A percentile compares a stretch with the other conserved stretches of the same genome.
Evolutionary conservation across 768 basidiomycete species (phyloP).

Genomic region (Collybia nuda): DNA sequence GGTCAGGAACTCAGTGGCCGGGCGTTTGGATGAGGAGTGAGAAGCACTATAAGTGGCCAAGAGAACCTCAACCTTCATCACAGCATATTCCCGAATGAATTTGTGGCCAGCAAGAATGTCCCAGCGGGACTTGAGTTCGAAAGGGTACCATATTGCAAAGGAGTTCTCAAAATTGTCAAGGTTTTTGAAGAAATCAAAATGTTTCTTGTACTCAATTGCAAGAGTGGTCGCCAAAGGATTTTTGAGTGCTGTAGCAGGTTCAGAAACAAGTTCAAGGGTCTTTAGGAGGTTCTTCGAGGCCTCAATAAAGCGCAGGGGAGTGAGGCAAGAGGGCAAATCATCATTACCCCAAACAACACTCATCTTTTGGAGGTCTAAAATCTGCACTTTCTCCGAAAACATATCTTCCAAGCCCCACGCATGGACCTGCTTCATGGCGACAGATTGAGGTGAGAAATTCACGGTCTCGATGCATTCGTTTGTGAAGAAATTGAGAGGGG

Average conservation of each 20-base stretch:
- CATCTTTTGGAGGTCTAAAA: conserved; percentile 5
- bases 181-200: conserved; percentile 6
- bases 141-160: conserved; percentile 5
- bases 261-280: too few relatives aligned
- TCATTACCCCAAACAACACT: too few relatives aligned
- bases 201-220: neutral
- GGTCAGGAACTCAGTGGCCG: too few relatives aligned
- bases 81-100: too few relatives aligned
- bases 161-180: conserved; percentile 7
- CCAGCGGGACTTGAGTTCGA: conserved; percentile 7
- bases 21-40: too few relatives aligned
- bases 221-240: neutral
- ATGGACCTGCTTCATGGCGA: neutral
- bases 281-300: conserved; percentile 4
- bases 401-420: too few relatives aligned
- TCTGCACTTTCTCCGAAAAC: neutral
- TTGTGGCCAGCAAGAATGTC: too few relatives aligned
- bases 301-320: too few relatives aligned
- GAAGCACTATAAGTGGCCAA: too few relatives aligned
- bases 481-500: conserved; percentile 4
- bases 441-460: conserved; percentile 1
- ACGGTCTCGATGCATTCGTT: neutral
- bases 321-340: too few relatives aligned
- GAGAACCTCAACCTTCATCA: too few relatives aligned
- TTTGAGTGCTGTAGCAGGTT: too few relatives aligned